Percentiles rank a stretch among this genome's conserved stretches.
These are phyloP conservation scores for Nemania sp. DNA, from an alignment of 2,329 filamentous ascomycete species.

Conservation along the genomic window DNA sequence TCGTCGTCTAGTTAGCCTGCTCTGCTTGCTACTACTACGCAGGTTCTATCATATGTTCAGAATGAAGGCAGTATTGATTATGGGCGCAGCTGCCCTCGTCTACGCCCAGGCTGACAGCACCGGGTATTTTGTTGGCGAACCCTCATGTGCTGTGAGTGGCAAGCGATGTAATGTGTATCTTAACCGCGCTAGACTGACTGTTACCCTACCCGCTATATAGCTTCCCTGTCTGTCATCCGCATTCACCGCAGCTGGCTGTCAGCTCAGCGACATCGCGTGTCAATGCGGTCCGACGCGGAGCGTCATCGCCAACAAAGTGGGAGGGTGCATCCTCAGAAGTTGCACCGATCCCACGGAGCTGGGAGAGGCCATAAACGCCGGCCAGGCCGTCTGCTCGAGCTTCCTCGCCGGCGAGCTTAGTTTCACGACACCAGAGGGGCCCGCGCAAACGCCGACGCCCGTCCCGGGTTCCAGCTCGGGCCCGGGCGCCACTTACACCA, in stretches of 20 bases:
- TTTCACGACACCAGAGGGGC: constrained; percentile 16
- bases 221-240: constrained; percentile 53
- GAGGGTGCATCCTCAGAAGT: constrained; percentile 26
- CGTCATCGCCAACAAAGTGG: constrained; percentile 36
- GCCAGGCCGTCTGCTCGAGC: constrained; percentile 39
- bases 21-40: too few relatives aligned
- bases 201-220: constrained; percentile 33
- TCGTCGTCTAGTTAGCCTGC: too few relatives aligned
- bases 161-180: background rate
- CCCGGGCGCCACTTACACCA: background rate
- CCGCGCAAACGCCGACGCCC: constrained; percentile 2
- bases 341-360: constrained; percentile 40
- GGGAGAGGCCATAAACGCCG: constrained; percentile 34
- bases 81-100: constrained; percentile 35
- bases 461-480: background rate
- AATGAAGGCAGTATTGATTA: constrained; percentile 39
- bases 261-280: constrained; percentile 52
- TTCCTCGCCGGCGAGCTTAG: constrained; percentile 36
- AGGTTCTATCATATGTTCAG: background rate
- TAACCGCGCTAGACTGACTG: background rate
- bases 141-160: constrained; percentile 44
- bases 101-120: constrained; percentile 38
- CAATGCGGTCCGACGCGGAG: constrained; percentile 50
- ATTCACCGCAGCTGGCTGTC: constrained; percentile 53
- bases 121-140: constrained; percentile 42